Percentiles rank a stretch among this genome's conserved stretches.
phyloP scores from a whole-genome alignment of 441 rosid genomes.

The Omphalea diandra region DNA sequence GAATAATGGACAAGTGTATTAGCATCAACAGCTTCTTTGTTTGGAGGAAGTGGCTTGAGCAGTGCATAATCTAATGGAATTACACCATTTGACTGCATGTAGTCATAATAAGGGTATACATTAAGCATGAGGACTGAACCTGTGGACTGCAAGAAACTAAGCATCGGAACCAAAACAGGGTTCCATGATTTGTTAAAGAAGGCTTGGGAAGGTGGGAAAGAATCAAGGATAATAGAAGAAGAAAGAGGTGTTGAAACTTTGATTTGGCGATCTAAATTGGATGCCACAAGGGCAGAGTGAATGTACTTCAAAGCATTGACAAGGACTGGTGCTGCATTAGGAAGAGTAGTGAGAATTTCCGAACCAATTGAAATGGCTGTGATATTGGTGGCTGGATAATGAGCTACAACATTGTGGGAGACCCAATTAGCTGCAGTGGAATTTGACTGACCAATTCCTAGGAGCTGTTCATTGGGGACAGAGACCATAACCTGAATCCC shows the following conservation, averaged over 20 bases:
- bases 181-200: constrained; percentile 83
- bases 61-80: constrained; percentile 84
- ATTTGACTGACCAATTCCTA: constrained; percentile 88
- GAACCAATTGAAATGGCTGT: constrained; percentile 78
- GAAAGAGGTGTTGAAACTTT: constrained; percentile 82
- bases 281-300: constrained; percentile 72
- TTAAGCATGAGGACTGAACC: constrained; percentile 74
- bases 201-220: constrained; percentile 94
- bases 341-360: constrained; percentile 59
- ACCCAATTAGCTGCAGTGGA: constrained; percentile 96
- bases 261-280: constrained; percentile 74
- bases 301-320: constrained; percentile 70
- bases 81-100: constrained; percentile 62
- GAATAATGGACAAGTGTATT: constrained; percentile 84
- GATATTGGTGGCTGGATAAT: constrained; percentile 82
- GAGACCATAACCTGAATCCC: constrained; percentile 71
- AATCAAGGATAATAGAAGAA: constrained; percentile 77
- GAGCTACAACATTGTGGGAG: constrained; percentile 61
- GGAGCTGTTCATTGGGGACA: constrained; percentile 78
- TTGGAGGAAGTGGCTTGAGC: constrained; percentile 73
- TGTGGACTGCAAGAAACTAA: constrained; percentile 67
- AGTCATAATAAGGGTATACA: constrained; percentile 78
- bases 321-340: constrained; percentile 71
- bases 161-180: constrained; percentile 71
- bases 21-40: constrained; percentile 85